Conservation (phyloP, 352 stramenopile species). For the Phytophthora niederhauseri region DNA sequence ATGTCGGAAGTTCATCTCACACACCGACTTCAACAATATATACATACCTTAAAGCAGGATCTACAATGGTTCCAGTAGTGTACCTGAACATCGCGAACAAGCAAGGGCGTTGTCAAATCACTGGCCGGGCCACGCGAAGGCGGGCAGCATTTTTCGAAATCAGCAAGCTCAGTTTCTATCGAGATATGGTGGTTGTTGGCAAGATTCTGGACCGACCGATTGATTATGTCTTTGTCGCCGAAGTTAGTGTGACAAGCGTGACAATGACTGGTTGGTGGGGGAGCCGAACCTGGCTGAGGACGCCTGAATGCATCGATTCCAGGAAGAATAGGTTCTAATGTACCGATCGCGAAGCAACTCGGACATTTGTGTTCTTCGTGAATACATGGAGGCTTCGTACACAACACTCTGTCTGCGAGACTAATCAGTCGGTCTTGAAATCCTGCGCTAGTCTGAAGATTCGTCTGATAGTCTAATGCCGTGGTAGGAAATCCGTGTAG, state of each 20-base stretch:
- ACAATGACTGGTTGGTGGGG: not conserved
- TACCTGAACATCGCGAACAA: slow-evolving; percentile 17
- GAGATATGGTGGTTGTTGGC: not conserved
- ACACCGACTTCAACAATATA: not conserved
- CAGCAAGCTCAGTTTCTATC: not conserved
- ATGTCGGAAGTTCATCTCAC: not conserved
- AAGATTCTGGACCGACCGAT: not conserved
- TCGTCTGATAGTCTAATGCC: too few relatives aligned
- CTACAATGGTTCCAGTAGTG: slow-evolving; percentile 24
- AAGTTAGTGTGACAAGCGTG: not conserved
- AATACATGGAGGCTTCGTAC: not conserved
- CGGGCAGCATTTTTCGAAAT: slow-evolving; percentile 11
- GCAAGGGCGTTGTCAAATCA: not conserved
- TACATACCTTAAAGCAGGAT: slow-evolving; percentile 22
- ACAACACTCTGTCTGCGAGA: not conserved
- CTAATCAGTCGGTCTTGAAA: too few relatives aligned
- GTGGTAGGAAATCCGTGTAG: not conserved
- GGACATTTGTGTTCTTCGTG: not conserved
- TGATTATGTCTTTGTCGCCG: not conserved
- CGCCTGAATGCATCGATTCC: not conserved
- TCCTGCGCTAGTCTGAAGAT: too few relatives aligned
- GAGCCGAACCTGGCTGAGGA: not conserved
- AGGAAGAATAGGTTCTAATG: not conserved
- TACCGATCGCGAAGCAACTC: not conserved
- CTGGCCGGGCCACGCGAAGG: not conserved